Conservation (phyloP, 805 yeast genomes). For the Yarrowia keelungensis region DNA sequence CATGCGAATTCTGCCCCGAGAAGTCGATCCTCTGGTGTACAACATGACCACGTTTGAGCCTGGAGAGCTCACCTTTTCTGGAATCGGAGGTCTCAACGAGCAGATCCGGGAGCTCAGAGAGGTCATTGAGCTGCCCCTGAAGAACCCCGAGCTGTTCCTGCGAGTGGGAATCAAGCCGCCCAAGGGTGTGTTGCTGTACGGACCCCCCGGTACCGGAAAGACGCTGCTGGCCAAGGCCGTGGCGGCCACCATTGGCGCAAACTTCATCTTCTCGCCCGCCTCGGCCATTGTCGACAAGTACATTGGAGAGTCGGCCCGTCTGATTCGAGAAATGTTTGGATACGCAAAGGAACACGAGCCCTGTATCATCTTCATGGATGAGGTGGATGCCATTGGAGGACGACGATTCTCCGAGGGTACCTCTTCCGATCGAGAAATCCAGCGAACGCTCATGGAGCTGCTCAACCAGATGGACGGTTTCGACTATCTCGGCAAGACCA, state of each 20-base stretch:
- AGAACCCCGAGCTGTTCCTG: conserved; percentile 93
- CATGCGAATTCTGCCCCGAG: conserved; percentile 96
- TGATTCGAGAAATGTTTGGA: conserved; percentile 96
- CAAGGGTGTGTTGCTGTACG: conserved; percentile 93
- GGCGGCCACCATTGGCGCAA: conserved; percentile 98
- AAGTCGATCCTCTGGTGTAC: conserved; percentile 96
- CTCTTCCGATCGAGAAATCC: conserved; percentile 97
- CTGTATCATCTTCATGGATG: conserved; percentile 98
- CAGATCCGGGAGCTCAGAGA: conserved; percentile 96
- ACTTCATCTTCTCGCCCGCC: conserved; percentile 97
- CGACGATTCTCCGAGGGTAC: conserved; percentile 98
- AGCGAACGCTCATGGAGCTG: conserved; percentile 95
- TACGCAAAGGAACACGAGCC: conserved; percentile 98
- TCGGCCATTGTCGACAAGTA: conserved; percentile 97
- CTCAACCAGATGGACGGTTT: conserved; percentile 99
- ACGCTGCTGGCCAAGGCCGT: conserved; percentile 96
- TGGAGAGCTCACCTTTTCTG: conserved; percentile 93
- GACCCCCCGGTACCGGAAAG: conserved; percentile 99
- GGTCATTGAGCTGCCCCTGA: conserved; percentile 95
- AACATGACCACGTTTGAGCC: conserved; percentile 98
- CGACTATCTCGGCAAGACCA: conserved; percentile 94
- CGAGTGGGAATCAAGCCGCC: conserved; percentile 99
- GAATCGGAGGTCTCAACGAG: conserved; percentile 95
- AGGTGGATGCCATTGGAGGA: conserved; percentile 98
- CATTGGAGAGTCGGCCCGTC: conserved; percentile 96